phyloP scores from a whole-genome alignment of 768 basidiomycete genomes.

The Amanita jacksonii region DNA sequence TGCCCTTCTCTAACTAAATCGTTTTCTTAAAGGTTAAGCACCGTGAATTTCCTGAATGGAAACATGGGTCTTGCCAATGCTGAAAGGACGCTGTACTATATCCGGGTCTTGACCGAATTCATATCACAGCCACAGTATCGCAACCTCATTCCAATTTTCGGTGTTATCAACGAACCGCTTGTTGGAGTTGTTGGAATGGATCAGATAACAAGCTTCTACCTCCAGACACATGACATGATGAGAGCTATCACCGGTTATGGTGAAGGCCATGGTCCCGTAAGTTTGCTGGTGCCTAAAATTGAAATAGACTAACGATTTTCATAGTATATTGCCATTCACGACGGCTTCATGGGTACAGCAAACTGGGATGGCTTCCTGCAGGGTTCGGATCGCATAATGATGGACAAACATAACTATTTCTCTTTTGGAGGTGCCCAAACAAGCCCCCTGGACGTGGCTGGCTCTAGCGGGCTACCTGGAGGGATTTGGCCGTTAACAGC shows the following conservation, averaged over 20 bases:
- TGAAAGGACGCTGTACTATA: slow-evolving; percentile 65
- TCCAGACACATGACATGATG: slow-evolving; percentile 49
- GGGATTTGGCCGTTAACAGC: slow-evolving; percentile 40
- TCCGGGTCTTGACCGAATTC: slow-evolving; percentile 71
- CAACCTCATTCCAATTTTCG: slow-evolving; percentile 48
- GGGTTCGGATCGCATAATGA: slow-evolving; percentile 51
- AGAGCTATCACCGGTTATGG: slow-evolving; percentile 66
- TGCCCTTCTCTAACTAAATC: slow-evolving; percentile 3
- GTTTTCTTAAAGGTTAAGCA: slow-evolving; percentile 23
- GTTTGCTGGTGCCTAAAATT: slow-evolving; percentile 3
- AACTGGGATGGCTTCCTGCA: slow-evolving; percentile 40
- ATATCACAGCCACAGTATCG: slow-evolving; percentile 54
- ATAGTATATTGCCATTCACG: slow-evolving; percentile 43
- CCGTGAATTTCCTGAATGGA: slow-evolving; percentile 53
- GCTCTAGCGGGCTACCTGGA: slow-evolving; percentile 24
- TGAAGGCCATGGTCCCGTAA: slow-evolving; percentile 47
- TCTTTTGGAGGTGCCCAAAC: slow-evolving; percentile 36
- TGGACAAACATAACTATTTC: slow-evolving; percentile 67
- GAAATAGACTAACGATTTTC: neutral
- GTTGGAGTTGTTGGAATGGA: slow-evolving; percentile 41
- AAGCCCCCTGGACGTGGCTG: slow-evolving; percentile 23
- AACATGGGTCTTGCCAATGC: slow-evolving; percentile 87
- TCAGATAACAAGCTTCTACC: slow-evolving; percentile 48
- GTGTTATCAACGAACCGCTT: slow-evolving; percentile 57
- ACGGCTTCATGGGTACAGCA: slow-evolving; percentile 33